phyloP scores from a whole-genome alignment of 441 rosid species.

The Populus hybrid region DNA sequence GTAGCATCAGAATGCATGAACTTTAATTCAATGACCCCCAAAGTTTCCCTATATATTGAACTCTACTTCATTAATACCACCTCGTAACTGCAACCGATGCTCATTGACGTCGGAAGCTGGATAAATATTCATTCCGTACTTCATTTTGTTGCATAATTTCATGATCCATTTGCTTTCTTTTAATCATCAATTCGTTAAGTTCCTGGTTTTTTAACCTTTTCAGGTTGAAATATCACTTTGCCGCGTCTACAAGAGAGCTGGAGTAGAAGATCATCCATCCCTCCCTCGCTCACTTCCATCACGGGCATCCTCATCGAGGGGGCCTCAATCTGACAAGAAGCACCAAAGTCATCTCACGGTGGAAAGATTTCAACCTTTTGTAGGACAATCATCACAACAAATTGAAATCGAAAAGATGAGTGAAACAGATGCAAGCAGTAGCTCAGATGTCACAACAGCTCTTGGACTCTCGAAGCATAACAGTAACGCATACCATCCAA shows the following conservation, averaged over 20 bases:
- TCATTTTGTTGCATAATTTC: not conserved
- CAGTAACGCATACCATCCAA: conserved; percentile 40
- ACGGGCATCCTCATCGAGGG: conserved; percentile 38
- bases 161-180: not conserved
- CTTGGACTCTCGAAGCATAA: conserved; percentile 56
- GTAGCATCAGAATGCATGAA: conserved; percentile 6
- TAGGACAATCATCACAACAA: conserved; percentile 20
- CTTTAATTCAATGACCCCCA: conserved; percentile 7
- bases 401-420: conserved; percentile 14
- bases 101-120: not conserved
- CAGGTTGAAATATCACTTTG: conserved; percentile 95
- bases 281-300: conserved; percentile 70
- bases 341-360: conserved; percentile 18
- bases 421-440: conserved; percentile 58
- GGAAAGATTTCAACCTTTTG: conserved; percentile 29
- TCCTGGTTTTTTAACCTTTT: not conserved
- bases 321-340: conserved; percentile 32
- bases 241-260: conserved; percentile 92
- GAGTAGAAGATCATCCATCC: conserved; percentile 92
- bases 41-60: not conserved
- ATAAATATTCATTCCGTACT: not conserved
- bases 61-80: not conserved
- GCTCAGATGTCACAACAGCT: conserved; percentile 64
- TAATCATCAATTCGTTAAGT: not conserved
- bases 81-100: not conserved